phyloP scores from a whole-genome alignment of 495 filamentous ascomycete genomes.

The Penicillium argentinense region DNA sequence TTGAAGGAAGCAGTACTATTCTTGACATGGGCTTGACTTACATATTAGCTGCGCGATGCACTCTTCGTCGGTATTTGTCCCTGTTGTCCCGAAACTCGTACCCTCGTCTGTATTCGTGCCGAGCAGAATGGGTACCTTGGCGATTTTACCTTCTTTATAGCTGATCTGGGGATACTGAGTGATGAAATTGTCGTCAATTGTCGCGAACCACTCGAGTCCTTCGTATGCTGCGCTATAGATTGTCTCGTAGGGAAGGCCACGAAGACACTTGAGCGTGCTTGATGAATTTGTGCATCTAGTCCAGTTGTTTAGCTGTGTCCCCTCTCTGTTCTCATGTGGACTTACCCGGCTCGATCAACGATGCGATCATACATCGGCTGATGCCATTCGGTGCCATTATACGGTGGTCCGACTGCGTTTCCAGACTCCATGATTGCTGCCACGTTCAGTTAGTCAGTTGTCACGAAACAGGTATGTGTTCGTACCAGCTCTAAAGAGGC shows the following conservation, averaged over 20 bases:
- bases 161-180: constrained; percentile 39
- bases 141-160: constrained; percentile 32
- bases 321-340: neutral
- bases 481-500: constrained; percentile 37
- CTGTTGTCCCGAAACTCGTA: constrained; percentile 44
- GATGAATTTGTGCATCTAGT: constrained; percentile 55
- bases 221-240: constrained; percentile 54
- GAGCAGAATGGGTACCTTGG: constrained; percentile 46
- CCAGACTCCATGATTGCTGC: constrained; percentile 71
- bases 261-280: constrained; percentile 65
- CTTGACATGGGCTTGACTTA: constrained; percentile 9
- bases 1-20: neutral
- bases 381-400: constrained; percentile 42
- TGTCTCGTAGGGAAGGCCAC: constrained; percentile 52
- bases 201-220: constrained; percentile 40
- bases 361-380: constrained; percentile 42
- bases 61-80: constrained; percentile 44
- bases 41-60: constrained; percentile 41
- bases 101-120: constrained; percentile 53
- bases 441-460: neutral
- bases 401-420: constrained; percentile 37
- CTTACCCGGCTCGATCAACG: constrained; percentile 32
- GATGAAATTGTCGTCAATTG: constrained; percentile 54
- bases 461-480: no score
- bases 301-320: neutral